These are phyloP conservation scores for Backusella tuberculispora DNA, from an alignment of 192 early-diverging fungal species.

Conservation along the genomic window DNA sequence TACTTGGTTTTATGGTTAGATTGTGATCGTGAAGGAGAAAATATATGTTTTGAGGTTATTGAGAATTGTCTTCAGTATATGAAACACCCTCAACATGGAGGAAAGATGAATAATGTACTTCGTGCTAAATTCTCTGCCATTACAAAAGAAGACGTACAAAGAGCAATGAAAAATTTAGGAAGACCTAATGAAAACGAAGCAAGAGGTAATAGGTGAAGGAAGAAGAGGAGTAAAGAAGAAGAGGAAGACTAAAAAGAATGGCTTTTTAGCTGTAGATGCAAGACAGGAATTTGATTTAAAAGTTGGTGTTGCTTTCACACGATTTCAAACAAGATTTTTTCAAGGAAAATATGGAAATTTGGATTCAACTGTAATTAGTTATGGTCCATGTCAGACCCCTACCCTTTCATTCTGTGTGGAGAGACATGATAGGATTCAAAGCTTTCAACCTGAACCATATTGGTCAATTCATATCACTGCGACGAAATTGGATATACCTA, in stretches of 20 bases:
- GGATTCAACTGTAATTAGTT: slow-evolving; percentile 51
- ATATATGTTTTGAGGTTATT: slow-evolving; percentile 59
- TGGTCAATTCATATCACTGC: slow-evolving; percentile 45
- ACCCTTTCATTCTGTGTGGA: slow-evolving; percentile 57
- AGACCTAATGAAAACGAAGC: slow-evolving; percentile 57
- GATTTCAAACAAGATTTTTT: slow-evolving; percentile 57
- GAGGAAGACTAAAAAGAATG: background rate
- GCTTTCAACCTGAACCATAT: slow-evolving; percentile 53
- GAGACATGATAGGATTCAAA: slow-evolving; percentile 59
- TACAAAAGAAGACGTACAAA: slow-evolving; percentile 43
- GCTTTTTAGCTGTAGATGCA: slow-evolving; percentile 49
- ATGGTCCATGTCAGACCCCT: slow-evolving; percentile 58
- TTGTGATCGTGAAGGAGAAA: slow-evolving; percentile 60
- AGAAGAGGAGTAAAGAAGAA: background rate
- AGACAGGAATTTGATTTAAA: slow-evolving; percentile 58
- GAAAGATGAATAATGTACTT: slow-evolving; percentile 37
- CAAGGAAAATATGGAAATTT: slow-evolving; percentile 61
- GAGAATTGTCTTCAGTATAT: slow-evolving; percentile 40
- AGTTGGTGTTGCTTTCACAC: slow-evolving; percentile 46
- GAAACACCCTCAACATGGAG: slow-evolving; percentile 31
- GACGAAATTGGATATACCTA: slow-evolving; percentile 16
- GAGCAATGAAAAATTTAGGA: slow-evolving; percentile 53
- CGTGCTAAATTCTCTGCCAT: slow-evolving; percentile 48
- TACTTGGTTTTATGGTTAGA: slow-evolving; percentile 55
- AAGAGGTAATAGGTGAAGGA: slow-evolving; percentile 27